Evolutionary conservation across 2,329 filamentous ascomycete species (phyloP), one percentile per base, ranked within the genome.

Genomic region (Pestalotiopsis sp.): DNA sequence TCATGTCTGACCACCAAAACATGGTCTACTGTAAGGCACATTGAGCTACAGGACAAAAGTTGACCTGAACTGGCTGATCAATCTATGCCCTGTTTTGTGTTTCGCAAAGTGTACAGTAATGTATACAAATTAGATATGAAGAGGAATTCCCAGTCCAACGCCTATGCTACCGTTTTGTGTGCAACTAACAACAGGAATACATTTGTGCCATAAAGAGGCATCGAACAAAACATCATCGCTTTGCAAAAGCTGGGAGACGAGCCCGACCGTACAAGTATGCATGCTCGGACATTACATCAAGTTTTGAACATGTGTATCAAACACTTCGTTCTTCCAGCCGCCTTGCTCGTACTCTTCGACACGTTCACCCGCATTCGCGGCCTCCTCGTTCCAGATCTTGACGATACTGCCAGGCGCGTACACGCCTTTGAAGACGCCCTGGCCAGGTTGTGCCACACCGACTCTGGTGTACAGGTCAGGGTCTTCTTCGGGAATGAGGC

Each of bases 351-450:
- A 90, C 72, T 95, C 92, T 72, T 95, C 90, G 49, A 97, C 88
- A 56, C 90, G 86, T 79, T 97, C 92, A 23, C 85, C 86, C 0
- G 93, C 94, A 70, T 86, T 84, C 25, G 84, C 81, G 0, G 89
- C 94, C 80, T 97, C 92, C 72, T 94, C 91, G 72, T 95, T 89
- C 93, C 94, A 97, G n/a, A 97, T 80, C 81, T 93, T 94, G 65
- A 96, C 92, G 31, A 98, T 83, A 79, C 94, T 97, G 0, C 94
- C 95, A 0, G 95, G 95, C 0, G 95, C 91, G 81, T 97, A 98
- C 1, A 94, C 88, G 3, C 92, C 93, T 73, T 90, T 90, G 83
- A 98, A 98, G 0, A 95, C 82, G 12, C 87, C 87, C 3, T 73
- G 68, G 3, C 85, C 84, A 6, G 84, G 84, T 72, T 82, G 77